Base-by-base conservation (phyloP, 2,329 filamentous ascomycete species). In the Ophiostoma himal-ulmi region DNA sequence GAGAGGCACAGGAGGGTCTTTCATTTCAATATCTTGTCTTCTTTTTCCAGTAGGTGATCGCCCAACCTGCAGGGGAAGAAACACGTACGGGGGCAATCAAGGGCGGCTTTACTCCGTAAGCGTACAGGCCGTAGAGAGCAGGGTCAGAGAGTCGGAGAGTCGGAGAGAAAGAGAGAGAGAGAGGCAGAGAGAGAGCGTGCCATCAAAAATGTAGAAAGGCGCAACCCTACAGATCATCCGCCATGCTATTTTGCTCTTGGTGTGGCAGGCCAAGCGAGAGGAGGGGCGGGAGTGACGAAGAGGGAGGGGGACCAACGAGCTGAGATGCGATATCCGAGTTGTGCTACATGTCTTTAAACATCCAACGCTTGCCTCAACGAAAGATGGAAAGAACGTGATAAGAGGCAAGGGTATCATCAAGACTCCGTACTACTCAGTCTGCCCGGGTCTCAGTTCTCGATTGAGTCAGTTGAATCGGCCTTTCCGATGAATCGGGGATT, bases 241-340 rank as follows among this genome's bases (percentile, higher is more conserved):
- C 52, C n/a, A 26, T 57, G 52, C 52, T 10, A 10, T 26, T 11
- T 57, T 57, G 52, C 22, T 57, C 22, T 14, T 57, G 52, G 52
- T 57, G 52, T 57, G 52, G 52, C 52, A 57, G 52, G 52, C 52
- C 52, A 26, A 26, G 62, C 62, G 62, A n/a, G 62, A 65, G 62
- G 62, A 65, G 34, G 62, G 36, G 62, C 34, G 62, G 62, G 62
- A 57, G 52, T 22, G 52, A 39, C 41, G n/a, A 22, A 36, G 22
- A 36, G 30, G 57, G 36, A 37, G 36, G 36, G 54, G 36, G 10
- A 20, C 34, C 22, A 64, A 14, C 26, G 57, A 65, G 62, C 34
- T 37, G 62, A 41, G 60, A 65, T 7, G 26, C n/a, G 54, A 60
- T 30, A 13, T 60, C 54, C 44, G 20, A 5, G 44, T 17, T 48